Evolutionary conservation across 2,329 filamentous ascomycete genomes (phyloP).

Genomic region (Trichoderma cornu-damae): DNA sequence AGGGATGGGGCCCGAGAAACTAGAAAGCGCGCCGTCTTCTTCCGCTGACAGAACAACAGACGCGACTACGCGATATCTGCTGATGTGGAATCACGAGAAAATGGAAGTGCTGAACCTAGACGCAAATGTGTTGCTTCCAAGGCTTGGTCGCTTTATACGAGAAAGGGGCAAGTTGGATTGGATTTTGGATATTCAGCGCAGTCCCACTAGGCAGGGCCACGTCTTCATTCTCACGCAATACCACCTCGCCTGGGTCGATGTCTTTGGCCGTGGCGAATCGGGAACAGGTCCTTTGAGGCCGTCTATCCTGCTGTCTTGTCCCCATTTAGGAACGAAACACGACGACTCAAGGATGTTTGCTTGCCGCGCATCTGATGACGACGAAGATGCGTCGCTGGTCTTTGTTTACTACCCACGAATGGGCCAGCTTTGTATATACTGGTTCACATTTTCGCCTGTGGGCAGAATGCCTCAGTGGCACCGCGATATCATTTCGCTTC

Average conservation of each 20-base stretch:
- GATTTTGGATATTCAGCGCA: conserved; percentile 53
- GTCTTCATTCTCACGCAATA: conserved; percentile 55
- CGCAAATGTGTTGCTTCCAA: conserved; percentile 28
- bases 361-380: conserved; percentile 24
- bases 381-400: conserved; percentile 28
- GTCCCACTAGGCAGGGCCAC: conserved; percentile 43
- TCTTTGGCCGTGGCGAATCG: conserved; percentile 26
- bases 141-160: conserved; percentile 26
- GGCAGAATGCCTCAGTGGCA: conserved; percentile 35
- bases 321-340: conserved; percentile 28
- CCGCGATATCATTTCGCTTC: conserved; percentile 32
- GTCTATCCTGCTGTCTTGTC: conserved; percentile 27
- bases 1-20: conserved; percentile 22
- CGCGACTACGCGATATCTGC: conserved; percentile 24
- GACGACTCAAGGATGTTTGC: conserved; percentile 29
- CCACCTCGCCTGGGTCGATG: conserved; percentile 45
- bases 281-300: conserved; percentile 21
- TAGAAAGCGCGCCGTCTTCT: conserved; percentile 22
- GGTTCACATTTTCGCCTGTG: conserved; percentile 29
- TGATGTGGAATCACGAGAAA: conserved; percentile 36
- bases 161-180: conserved; percentile 29
- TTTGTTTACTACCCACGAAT: conserved; percentile 32
- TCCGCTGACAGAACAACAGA: conserved; percentile 8
- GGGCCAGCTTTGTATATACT: conserved; percentile 34
- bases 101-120: conserved; percentile 37